phyloP scores from a whole-genome alignment of 257 asterid genomes.

The Coffea canephora region DNA sequence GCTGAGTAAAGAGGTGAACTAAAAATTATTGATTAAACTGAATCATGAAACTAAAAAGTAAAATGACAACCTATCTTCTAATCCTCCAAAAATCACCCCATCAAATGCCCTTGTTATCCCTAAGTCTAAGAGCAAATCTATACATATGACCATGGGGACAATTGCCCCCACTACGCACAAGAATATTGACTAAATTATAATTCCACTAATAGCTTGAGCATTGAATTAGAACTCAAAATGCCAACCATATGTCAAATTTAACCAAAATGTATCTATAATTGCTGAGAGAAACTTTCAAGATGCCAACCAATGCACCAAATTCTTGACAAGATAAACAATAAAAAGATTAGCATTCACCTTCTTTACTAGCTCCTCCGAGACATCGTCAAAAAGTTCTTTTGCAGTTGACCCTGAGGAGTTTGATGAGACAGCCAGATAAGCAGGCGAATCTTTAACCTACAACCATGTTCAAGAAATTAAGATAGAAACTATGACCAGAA shows the following conservation, averaged over 20 bases:
- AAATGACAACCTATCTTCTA: neutral
- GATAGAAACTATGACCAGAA: neutral
- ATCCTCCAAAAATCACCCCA: neutral
- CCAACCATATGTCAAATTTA: neutral
- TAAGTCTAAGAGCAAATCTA: neutral
- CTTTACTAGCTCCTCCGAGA: slow-evolving; percentile 60
- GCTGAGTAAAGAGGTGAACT: neutral
- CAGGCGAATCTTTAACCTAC: slow-evolving; percentile 83
- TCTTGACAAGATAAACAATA: neutral
- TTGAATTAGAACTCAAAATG: neutral
- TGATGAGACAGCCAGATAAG: slow-evolving; percentile 74
- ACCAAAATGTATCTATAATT: neutral
- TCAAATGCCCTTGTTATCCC: neutral
- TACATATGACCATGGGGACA: neutral
- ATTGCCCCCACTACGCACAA: neutral
- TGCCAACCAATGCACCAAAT: neutral
- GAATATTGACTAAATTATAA: neutral
- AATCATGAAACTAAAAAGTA: neutral
- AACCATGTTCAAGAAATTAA: slow-evolving; percentile 14
- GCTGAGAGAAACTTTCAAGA: neutral
- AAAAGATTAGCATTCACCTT: neutral
- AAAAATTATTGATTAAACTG: neutral
- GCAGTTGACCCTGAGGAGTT: slow-evolving; percentile 79
- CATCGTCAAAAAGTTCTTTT: slow-evolving; percentile 86
- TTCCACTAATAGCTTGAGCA: neutral